Evolutionary conservation across 1,139 yeast genomes (phyloP), one percentile per base, ranked within the genome.

Genomic region (Tardiomyces blankii): DNA sequence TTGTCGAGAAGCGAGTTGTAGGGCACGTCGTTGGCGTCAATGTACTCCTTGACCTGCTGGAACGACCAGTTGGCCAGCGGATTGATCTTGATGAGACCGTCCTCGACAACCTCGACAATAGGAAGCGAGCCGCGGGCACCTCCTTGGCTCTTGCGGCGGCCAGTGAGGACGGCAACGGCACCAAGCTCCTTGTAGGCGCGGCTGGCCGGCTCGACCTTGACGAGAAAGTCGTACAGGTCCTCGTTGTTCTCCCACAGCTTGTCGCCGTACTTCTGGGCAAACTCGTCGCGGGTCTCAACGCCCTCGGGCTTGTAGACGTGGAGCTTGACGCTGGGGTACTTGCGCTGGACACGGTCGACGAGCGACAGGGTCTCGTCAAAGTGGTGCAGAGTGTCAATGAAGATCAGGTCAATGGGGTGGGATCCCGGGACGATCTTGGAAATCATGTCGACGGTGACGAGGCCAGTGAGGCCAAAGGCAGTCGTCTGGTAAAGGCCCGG

Each of bases 401-500:
- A 91, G 3, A 91, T 82, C 48, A 89, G 70, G 48, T 88, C 95
- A 11, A 86, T 73, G 1, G 80, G 73, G 54, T 73, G 72, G 41
- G 57, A 52, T 13, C 54, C 51, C 2, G 52, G 48, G 4, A 18
- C 12, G 45, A 81, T 56, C 59, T 79, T 78, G n/a, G 84, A 73
- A 39, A 89, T 67, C 75, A 89, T 83, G 62, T 89, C 96, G 33
- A 86, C 70, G 13, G 91, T 88, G 21, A 83, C 95, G 49, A 89
- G 67, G 0, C 98, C 98, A 0, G 96, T 85, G 40, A 91, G 72
- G 0, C 98, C 98, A 65, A 89, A 87, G 1, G 97, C 97, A 0
- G 97, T 87, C 2, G 96, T 88, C 64, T 91, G 98, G 60, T 65
- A 88, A 32, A 91, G 69, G 35, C 78, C 73, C 4, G 96, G 96